Evolutionary conservation across 192 early-diverging fungal species (phyloP), one percentile per base, ranked within the genome.

Genomic region (Backusella macrospora): DNA sequence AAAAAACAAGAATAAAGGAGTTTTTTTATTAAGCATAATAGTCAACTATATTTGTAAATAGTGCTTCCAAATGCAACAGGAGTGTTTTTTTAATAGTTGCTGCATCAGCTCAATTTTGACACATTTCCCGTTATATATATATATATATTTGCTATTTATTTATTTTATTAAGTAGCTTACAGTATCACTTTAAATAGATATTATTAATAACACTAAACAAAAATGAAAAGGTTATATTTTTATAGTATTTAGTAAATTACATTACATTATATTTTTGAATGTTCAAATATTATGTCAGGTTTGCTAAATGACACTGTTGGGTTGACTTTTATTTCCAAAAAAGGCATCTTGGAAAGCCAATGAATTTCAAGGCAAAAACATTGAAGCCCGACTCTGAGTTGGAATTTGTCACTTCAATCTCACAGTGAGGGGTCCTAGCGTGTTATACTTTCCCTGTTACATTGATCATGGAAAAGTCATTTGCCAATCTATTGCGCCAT

Each of bases 401-500:
- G 7, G 49, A 23, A 55, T 9, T 55, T 55, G 8, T 13, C 18
- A 23, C 9, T 46, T 46, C 45, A 49, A 49, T 23, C 52, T 9
- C 10, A 1, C 26, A 18, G 48, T 18, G 52, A 59, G 52, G 52
- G 52, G 52, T 59, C 52, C 52, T 23, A 59, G 52, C 23, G 52
- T 59, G 52, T 59, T 26, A 26, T 21, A 59, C 67, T 47, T 69
- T 45, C n/a, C 43, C 13, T 21, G 26, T 69, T 42, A 46, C 67
- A 47, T 45, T 69, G 42, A 45, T 45, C 39, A 72, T 72, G 71
- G 40, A 52, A 64, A 72, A 52, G 23, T 72, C 71, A 12, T 72
- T 72, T 65, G 71, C 62, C 15, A 62, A 86, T 52, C 72, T 94
- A 65, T 85, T 87, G 70, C 87, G 90, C 59, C 84, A 87, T 75